phyloP scores from a whole-genome alignment of 148 eudicot species.

The Rhododendron henanense region DNA sequence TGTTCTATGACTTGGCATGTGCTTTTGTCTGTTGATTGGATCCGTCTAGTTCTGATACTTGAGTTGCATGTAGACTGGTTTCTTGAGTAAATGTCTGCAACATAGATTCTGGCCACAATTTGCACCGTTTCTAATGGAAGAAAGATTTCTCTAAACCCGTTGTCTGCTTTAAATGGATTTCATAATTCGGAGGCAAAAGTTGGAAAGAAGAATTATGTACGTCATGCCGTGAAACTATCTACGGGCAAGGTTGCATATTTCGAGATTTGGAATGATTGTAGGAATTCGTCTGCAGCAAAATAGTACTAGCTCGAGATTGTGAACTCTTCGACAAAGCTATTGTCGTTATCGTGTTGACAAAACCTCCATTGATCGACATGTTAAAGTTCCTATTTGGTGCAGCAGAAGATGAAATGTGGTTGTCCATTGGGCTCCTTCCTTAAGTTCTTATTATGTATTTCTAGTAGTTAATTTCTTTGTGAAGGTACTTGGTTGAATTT shows the following conservation, averaged over 20 bases:
- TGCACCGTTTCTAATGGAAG: neutral
- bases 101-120: neutral
- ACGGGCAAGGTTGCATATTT: neutral
- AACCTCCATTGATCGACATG: neutral
- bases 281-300: neutral
- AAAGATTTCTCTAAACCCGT: neutral
- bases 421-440: neutral
- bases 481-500: neutral
- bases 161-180: neutral
- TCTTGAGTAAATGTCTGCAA: neutral
- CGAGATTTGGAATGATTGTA: neutral
- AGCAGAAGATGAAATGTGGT: neutral
- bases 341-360: neutral
- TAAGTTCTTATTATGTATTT: neutral
- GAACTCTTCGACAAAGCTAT: neutral
- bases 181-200: neutral
- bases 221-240: neutral
- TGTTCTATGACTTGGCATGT: neutral
- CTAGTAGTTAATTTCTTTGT: neutral
- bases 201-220: neutral
- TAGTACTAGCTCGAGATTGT: neutral
- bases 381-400: neutral
- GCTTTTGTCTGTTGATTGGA: neutral
- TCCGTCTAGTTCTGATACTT: neutral
- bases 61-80: neutral